Conservation (phyloP, 352 stramenopile species). For the Globisporangium heterothallicum region DNA sequence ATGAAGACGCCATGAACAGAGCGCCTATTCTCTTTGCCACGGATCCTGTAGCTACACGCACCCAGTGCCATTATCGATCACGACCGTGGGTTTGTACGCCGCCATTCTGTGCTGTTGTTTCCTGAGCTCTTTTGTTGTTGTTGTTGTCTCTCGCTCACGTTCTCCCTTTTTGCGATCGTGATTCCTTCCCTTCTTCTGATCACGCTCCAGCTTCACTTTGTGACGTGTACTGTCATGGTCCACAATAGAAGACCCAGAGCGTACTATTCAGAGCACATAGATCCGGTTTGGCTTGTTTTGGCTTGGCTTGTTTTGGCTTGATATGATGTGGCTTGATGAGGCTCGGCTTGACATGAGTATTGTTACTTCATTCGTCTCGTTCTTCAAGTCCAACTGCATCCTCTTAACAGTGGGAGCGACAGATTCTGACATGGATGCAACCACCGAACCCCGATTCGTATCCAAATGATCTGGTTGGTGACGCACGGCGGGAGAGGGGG, state of each 20-base stretch:
- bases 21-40: slow-evolving; percentile 1
- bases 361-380: no score
- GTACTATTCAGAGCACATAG: not conserved
- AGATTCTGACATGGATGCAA: no score
- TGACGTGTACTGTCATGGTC: not conserved
- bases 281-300: not conserved
- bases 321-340: not conserved
- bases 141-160: not conserved
- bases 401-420: no score
- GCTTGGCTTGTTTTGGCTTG: no score
- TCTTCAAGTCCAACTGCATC: no score
- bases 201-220: slow-evolving; percentile 6
- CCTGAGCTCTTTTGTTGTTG: not conserved
- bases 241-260: not conserved
- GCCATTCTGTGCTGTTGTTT: slow-evolving; percentile 30
- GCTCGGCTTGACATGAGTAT: not conserved
- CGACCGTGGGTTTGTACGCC: slow-evolving; percentile 88
- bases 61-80: slow-evolving; percentile 96
- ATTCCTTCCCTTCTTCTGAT: slow-evolving; percentile 3
- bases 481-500: no score
- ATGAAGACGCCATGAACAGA: no score
- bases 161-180: slow-evolving; percentile 1
- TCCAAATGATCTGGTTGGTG: no score
- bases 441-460: no score
- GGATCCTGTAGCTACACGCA: slow-evolving; percentile 29